Evolutionary conservation across 2,329 filamentous ascomycete species (phyloP).

Genomic region (Calonectria hongkongensis): DNA sequence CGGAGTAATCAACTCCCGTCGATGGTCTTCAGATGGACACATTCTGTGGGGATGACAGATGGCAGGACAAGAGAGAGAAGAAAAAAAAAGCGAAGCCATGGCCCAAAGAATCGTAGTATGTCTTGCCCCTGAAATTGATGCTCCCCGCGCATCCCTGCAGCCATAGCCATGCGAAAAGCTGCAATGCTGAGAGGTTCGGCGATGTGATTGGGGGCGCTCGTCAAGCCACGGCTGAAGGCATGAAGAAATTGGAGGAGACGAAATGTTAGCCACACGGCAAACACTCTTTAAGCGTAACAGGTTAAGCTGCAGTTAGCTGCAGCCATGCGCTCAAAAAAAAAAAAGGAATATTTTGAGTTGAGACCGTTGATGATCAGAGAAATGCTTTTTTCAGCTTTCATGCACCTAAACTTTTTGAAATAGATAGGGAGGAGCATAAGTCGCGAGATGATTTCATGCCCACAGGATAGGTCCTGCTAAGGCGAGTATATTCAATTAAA

Average conservation of each 20-base stretch:
- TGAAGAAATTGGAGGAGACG: slow-evolving; percentile 13
- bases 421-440: neutral
- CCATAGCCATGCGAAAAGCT: neutral
- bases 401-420: slow-evolving; percentile 1
- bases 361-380: neutral
- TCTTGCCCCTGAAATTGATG: slow-evolving; percentile 1
- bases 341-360: neutral
- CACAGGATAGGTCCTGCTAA: neutral
- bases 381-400: slow-evolving; percentile 7
- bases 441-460: slow-evolving; percentile 18
- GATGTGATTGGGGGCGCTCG: neutral
- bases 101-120: neutral
- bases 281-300: neutral
- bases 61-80: neutral
- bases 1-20: slow-evolving; percentile 12
- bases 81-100: neutral
- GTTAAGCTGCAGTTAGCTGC: neutral
- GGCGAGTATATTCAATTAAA: slow-evolving; percentile 32
- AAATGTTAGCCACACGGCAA: neutral
- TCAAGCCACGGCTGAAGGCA: slow-evolving; percentile 18
- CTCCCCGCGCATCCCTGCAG: neutral
- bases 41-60: neutral
- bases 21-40: neutral
- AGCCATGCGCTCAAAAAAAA: neutral
- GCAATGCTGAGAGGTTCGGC: neutral